These are phyloP conservation scores for Nicotiana otophora DNA, from an alignment of 257 asterid genomes.

Conservation along the genomic window DNA sequence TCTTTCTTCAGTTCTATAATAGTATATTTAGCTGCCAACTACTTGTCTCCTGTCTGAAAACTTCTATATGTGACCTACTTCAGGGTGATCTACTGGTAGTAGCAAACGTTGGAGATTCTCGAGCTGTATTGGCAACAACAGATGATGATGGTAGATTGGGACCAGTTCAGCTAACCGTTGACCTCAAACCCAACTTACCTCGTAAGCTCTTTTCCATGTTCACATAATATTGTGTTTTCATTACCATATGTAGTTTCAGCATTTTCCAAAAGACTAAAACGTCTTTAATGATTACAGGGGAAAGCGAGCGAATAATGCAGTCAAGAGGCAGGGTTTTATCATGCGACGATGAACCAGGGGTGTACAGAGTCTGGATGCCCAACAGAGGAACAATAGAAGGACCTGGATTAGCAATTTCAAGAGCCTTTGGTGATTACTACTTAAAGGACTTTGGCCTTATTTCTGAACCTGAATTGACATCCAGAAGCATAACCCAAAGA, in stretches of 20 bases:
- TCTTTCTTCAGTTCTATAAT: neutral
- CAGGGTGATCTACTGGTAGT: conserved; percentile 58
- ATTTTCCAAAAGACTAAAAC: neutral
- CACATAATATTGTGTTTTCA: neutral
- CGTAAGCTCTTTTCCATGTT: conserved; percentile 31
- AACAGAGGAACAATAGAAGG: conserved; percentile 40
- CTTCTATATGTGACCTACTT: neutral
- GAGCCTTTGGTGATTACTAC: conserved; percentile 75
- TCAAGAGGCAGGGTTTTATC: conserved; percentile 47
- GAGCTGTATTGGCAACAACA: conserved; percentile 65
- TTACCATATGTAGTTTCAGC: neutral
- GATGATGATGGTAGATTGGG: conserved; percentile 42
- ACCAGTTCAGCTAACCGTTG: conserved; percentile 70
- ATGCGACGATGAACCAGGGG: conserved; percentile 61
- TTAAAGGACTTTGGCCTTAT: conserved; percentile 75
- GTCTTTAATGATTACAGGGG: conserved; percentile 31
- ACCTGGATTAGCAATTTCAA: conserved; percentile 75
- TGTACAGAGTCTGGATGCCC: conserved; percentile 76
- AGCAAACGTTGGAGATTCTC: conserved; percentile 73
- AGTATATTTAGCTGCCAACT: neutral
- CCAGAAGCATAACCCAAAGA: conserved; percentile 36
- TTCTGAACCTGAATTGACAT: conserved; percentile 70
- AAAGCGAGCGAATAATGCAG: conserved; percentile 56
- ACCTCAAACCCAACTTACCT: conserved; percentile 73
- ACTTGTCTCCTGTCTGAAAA: neutral